These are phyloP conservation scores for Starmera dryadoides DNA, from an alignment of 805 yeast species.

Conservation along the genomic window DNA sequence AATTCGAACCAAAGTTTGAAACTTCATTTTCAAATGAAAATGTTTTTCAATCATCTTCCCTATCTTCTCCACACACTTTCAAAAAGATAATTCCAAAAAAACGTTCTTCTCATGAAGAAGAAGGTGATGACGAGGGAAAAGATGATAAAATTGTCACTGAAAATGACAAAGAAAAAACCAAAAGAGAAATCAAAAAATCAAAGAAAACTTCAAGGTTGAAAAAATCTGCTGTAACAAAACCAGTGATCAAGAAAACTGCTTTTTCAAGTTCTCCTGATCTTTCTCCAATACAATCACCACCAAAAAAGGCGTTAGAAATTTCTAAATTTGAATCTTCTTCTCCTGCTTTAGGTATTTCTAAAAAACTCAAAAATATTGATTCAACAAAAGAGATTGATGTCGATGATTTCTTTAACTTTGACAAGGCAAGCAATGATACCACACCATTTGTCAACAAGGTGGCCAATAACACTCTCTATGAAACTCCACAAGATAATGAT, in stretches of 20 bases:
- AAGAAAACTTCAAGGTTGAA: slow-evolving; percentile 2
- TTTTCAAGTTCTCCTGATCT: slow-evolving; percentile 21
- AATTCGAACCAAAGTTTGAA: slow-evolving; percentile 9
- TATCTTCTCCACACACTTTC: slow-evolving; percentile 11
- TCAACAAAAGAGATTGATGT: background rate
- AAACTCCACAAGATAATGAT: background rate
- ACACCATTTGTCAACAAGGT: background rate
- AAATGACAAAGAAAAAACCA: slow-evolving; percentile 6
- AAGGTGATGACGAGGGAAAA: too few relatives aligned
- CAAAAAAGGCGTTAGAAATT: slow-evolving; percentile 14
- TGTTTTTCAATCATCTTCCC: slow-evolving; percentile 24
- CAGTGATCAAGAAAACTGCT: slow-evolving; percentile 16
- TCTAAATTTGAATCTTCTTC: slow-evolving; percentile 19
- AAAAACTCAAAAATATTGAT: background rate
- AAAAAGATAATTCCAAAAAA: slow-evolving; percentile 18
- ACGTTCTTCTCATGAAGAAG: slow-evolving; percentile 6
- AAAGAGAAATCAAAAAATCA: slow-evolving; percentile 7
- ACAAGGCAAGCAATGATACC: background rate
- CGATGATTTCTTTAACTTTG: background rate
- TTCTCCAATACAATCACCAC: slow-evolving; percentile 12
- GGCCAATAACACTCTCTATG: background rate
- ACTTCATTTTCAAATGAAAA: slow-evolving; percentile 26
- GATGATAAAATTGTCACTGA: too few relatives aligned
- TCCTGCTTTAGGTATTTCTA: slow-evolving; percentile 4
- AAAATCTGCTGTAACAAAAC: background rate